Evolutionary conservation across 208 protist species (phyloP), one percentile per base, ranked within the genome.

Genomic region (Leishmania braziliensis): DNA sequence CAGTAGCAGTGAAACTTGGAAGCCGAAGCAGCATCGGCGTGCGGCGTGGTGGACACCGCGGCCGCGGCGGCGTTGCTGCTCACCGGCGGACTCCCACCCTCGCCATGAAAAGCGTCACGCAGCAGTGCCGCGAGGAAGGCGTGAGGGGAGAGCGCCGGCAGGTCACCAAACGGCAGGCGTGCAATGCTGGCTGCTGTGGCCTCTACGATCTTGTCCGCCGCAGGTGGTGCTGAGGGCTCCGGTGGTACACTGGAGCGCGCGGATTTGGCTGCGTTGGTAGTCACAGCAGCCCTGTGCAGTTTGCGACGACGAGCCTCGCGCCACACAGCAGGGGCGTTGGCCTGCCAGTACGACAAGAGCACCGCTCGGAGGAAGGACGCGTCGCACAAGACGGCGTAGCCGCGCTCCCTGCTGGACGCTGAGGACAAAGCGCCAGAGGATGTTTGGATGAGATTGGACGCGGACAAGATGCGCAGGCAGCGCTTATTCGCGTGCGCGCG

Each of bases 401-500:
- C 70, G 77, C 87, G 84, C 12, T 82, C 81, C 23, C 53, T 53
- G 53, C 16, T 23, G 29, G 29, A 20, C 68, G 77, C 29, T 53
- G 77, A 51, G 18, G 43, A 9, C 26, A 12, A 48, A 14, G 12
- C 33, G 1, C 29, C 5, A 14, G 65, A 56, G 8, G 46, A 23
- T 18, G 73, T 81, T 26, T 75, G 74, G 43, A 97, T 87, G 4
- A 83, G 82, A 75, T 97, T 56, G 1, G 90, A 82, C 18, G 93
- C 88, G 56, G 86, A 95, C 23, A 97, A 60, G 9, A 93, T 65
- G 33, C 93, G 90, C 18, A 97, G 85, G 72, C 87, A 83, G 5
- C 88, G 87, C 88, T 97, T 97, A 86, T 97, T 97, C 43, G 86
- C 86, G 82, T 97, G 93, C 46, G 89, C 90, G 39, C 93, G 93